Evolutionary conservation across 1,284 basidiomycete genomes (phyloP), one percentile per base, ranked within the genome.

Genomic region (Ustilago crameri): DNA sequence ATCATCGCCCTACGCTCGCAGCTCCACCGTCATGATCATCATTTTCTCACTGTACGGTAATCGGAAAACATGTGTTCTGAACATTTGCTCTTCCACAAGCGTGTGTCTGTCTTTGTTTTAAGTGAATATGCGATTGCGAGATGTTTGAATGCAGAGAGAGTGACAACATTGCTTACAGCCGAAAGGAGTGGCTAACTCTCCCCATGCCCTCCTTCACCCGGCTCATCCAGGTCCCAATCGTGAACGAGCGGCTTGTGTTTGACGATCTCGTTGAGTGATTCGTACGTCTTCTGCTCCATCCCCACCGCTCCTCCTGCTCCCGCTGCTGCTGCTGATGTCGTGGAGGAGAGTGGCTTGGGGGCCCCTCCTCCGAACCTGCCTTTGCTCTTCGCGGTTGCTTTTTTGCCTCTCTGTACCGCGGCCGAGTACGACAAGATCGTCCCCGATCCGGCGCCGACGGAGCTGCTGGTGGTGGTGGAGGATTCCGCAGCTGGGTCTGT

Each of bases 351-450:
- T 9, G 17, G 18, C 17, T 32, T 48, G 1, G 50, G 30, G 3
- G 18, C n/a, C 18, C 35, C 46, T n/a, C n/a, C n/a, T 23, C 17
- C 47, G 38, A 55, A 47, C 7, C 27, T 20, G n/a, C 32, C 22
- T 27, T 34, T 43, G 24, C 24, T 48, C 22, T 53, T 53, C 3
- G 45, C 3, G 2, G 17, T 20, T 7, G n/a, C 12, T 22, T 42
- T 41, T 22, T 50, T 59, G 24, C 49, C 58, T 5, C 56, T 45
- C 26, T 70, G 63, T 3, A 48, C 51, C 0, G 56, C 66, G 3
- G 66, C 66, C 8, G 66, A 70, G 27, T 70, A 70, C 26, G 47
- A 59, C n/a, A 69, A 30, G 14, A 41, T 53, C 4, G 48, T 24
- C 14, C 48, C 15, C 3, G 35, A 41, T 23, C 38, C 17, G 5